A percentile compares a stretch with the other conserved stretches of the same genome.
Evolutionary conservation across 2,329 filamentous ascomycete species (phyloP).

Genomic region (Hypoxylon sp.): DNA sequence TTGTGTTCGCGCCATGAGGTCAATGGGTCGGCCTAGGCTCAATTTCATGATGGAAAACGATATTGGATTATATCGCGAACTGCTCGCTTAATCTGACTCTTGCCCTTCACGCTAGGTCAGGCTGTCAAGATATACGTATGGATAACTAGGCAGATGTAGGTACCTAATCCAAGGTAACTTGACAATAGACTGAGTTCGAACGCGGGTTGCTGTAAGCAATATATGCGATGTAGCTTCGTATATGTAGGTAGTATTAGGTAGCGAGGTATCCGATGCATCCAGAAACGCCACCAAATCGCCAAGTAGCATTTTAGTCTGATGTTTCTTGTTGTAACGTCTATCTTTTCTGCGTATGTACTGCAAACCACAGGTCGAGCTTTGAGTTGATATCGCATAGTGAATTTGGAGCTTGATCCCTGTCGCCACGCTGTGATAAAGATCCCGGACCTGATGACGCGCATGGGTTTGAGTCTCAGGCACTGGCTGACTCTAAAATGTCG

Average conservation of each 20-base stretch:
- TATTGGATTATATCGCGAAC: background rate
- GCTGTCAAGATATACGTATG: slow-evolving; percentile 1
- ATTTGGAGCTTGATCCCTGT: slow-evolving; percentile 6
- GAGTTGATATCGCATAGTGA: background rate
- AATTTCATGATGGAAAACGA: background rate
- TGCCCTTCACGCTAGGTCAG: background rate
- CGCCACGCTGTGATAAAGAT: background rate
- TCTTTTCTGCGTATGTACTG: background rate
- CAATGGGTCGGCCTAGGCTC: slow-evolving; percentile 27
- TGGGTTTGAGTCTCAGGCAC: background rate
- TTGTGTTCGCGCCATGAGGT: slow-evolving; percentile 8
- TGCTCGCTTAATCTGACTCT: slow-evolving; percentile 9
- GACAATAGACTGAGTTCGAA: background rate
- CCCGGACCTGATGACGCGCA: slow-evolving; percentile 2
- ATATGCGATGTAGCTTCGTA: slow-evolving; percentile 18
- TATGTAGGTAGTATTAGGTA: background rate
- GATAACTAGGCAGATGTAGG: background rate
- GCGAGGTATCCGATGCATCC: background rate
- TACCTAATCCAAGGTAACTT: background rate
- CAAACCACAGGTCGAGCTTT: background rate
- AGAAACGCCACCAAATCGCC: background rate
- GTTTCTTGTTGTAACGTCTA: background rate
- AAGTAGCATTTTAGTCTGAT: background rate
- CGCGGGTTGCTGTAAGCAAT: slow-evolving; percentile 14
- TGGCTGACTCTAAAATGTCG: background rate